phyloP scores from a whole-genome alignment of 2,329 filamentous ascomycete genomes.

The Didymella lethalis region DNA sequence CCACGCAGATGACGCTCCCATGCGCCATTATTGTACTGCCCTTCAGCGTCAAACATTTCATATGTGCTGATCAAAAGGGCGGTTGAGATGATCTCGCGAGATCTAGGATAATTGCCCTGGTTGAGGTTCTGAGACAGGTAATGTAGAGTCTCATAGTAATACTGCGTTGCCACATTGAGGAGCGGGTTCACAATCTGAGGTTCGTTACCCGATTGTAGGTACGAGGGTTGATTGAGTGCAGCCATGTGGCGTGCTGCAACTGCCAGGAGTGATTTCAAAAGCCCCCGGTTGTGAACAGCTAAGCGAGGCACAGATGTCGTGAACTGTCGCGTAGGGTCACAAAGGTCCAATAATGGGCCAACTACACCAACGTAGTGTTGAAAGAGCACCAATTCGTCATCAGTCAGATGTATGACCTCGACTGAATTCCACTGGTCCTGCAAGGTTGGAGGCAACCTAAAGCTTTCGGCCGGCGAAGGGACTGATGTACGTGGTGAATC shows the following conservation, averaged over 20 bases:
- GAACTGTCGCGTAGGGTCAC: conserved; percentile 53
- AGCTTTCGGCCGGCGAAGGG: conserved; percentile 13
- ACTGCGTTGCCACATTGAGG: conserved; percentile 56
- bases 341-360: conserved; percentile 55
- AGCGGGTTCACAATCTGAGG: conserved; percentile 38
- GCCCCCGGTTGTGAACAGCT: conserved; percentile 62
- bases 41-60: conserved; percentile 70
- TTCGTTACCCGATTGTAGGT: conserved; percentile 18
- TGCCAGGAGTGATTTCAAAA: conserved; percentile 66
- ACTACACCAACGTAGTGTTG: conserved; percentile 51
- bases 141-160: conserved; percentile 69
- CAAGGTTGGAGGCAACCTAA: conserved; percentile 14
- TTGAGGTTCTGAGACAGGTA: conserved; percentile 68
- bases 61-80: conserved; percentile 69
- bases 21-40: conserved; percentile 52
- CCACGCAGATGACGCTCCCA: conserved; percentile 71
- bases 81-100: conserved; percentile 66
- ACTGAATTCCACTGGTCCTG: conserved; percentile 40
- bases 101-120: conserved; percentile 65
- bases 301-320: conserved; percentile 44
- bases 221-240: conserved; percentile 43
- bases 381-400: conserved; percentile 51
- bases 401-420: conserved; percentile 38
- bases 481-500: conserved; percentile 1
- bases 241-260: conserved; percentile 63